Evolutionary conservation across 306 rosid species (phyloP), one percentile per base, ranked within the genome.

Genomic region (Dalbergia oliveri): DNA sequence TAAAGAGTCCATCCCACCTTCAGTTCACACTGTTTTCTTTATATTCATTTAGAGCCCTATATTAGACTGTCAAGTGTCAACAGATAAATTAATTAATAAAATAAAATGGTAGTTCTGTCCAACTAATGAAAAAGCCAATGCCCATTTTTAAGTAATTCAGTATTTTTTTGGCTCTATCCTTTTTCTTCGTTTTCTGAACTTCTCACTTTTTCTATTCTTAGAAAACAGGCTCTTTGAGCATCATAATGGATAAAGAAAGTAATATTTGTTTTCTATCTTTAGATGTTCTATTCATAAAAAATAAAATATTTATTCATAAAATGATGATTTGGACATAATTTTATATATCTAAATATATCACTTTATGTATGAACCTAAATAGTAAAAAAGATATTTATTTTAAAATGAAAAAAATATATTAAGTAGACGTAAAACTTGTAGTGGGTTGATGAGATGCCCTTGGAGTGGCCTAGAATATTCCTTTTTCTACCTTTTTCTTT

Each of bases 381-480:
- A 21, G 1, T 21, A 21, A 21, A 21, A 21, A 21, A 21, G 23
- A 21, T 21, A 21, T 21, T 21, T 21, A 21, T 21, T 21, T 0
- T 21, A 1, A n/a, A n/a, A n/a, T n/a, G n/a, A n/a, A n/a, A n/a
- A n/a, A n/a, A 26, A 26, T 1, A 19, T 10, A 33, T 5, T 6
- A 51, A 58, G 37, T 37, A 59, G n/a, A 50, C 60, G 34, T 14
- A 23, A 23, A 26, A 4, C 31, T 45, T 3, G 81, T 76, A 60
- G 87, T 81, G 86, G 91, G 82, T 82, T 18, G 87, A 84, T 82
- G 82, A 75, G 73, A 65, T 76, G 67, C 81, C 65, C 33, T 73
- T 70, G 57, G 79, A 74, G 80, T 87, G 82, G 86, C 77, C 43
- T 78, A 82, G 87, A 26, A 26, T 26, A 88, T 88, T 88, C 92